Conservation (phyloP, 2,329 filamentous ascomycete genomes). For the Geosmithia morbida region DNA sequence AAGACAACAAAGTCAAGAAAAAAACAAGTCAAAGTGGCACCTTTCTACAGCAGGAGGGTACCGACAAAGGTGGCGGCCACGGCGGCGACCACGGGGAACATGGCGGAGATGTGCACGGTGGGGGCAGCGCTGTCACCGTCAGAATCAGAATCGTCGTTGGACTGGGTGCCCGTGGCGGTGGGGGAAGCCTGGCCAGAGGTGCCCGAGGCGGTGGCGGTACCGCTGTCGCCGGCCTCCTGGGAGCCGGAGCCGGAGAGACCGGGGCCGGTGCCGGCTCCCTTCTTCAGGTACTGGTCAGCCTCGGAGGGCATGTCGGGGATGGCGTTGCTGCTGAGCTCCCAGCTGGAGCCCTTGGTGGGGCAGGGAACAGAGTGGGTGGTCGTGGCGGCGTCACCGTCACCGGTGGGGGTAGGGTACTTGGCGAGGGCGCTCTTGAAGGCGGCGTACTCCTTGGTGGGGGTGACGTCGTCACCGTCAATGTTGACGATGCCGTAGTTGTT, state of each 20-base stretch:
- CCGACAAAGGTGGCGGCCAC: conserved; percentile 21
- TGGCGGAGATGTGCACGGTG: conserved; percentile 14
- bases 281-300: conserved; percentile 36
- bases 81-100: too few species aligned
- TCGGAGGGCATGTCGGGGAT: conserved; percentile 36
- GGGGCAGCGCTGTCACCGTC: conserved; percentile 15
- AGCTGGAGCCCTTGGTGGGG: conserved; percentile 30
- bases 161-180: conserved; percentile 7
- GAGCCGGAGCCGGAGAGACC: conserved; percentile 38
- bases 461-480: conserved; percentile 39
- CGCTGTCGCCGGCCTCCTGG: conserved; percentile 31
- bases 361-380: conserved; percentile 32
- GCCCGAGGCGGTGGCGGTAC: conserved; percentile 28
- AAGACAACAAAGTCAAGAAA: neutral
- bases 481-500: conserved; percentile 71
- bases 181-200: conserved; percentile 16
- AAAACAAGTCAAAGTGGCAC: neutral
- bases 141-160: conserved; percentile 4
- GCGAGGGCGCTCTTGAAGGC: conserved; percentile 32
- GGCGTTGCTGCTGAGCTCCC: conserved; percentile 33
- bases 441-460: conserved; percentile 46
- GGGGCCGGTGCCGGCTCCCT: conserved; percentile 37
- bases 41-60: conserved; percentile 21
- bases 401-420: conserved; percentile 34
- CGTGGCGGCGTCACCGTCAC: conserved; percentile 31